phyloP scores from a whole-genome alignment of 148 eudicot species.

The Camellia japonica region DNA sequence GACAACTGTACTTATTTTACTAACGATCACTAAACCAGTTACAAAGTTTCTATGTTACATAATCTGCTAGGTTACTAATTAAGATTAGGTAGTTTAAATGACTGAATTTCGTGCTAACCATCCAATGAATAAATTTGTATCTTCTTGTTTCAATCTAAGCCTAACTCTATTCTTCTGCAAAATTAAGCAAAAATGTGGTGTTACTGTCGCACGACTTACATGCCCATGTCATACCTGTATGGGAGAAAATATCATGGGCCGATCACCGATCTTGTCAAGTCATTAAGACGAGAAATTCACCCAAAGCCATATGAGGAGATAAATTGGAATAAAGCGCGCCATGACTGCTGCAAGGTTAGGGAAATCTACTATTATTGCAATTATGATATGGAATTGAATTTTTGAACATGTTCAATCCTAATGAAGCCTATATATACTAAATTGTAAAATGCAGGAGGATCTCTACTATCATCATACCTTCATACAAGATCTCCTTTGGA shows the following conservation, averaged over 20 bases:
- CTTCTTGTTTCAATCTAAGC: too few relatives aligned
- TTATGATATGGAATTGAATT: too few relatives aligned
- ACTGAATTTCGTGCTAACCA: too few relatives aligned
- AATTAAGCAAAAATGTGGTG: slow-evolving; percentile 27
- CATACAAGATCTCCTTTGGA: slow-evolving; percentile 23
- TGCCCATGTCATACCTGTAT: slow-evolving; percentile 22
- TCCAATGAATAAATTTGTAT: too few relatives aligned
- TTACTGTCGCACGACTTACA: slow-evolving; percentile 10
- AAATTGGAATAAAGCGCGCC: slow-evolving; percentile 22
- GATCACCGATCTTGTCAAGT: slow-evolving; percentile 6
- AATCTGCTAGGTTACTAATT: too few relatives aligned
- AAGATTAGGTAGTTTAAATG: too few relatives aligned
- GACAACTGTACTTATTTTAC: too few relatives aligned
- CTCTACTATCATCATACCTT: slow-evolving; percentile 4
- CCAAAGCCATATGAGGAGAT: slow-evolving; percentile 8
- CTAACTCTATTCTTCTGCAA: not conserved
- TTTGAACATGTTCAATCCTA: not conserved
- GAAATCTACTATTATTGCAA: not conserved
- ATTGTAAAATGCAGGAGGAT: slow-evolving; percentile 17
- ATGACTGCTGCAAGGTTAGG: slow-evolving; percentile 13
- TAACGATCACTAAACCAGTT: too few relatives aligned
- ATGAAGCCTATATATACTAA: not conserved
- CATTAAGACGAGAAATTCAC: slow-evolving; percentile 15
- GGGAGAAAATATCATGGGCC: slow-evolving; percentile 12
- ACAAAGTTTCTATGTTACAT: too few relatives aligned